Evolutionary conservation across 805 yeast genomes (phyloP), one percentile per base, ranked within the genome.

Genomic region (Torulaspora quercuum): DNA sequence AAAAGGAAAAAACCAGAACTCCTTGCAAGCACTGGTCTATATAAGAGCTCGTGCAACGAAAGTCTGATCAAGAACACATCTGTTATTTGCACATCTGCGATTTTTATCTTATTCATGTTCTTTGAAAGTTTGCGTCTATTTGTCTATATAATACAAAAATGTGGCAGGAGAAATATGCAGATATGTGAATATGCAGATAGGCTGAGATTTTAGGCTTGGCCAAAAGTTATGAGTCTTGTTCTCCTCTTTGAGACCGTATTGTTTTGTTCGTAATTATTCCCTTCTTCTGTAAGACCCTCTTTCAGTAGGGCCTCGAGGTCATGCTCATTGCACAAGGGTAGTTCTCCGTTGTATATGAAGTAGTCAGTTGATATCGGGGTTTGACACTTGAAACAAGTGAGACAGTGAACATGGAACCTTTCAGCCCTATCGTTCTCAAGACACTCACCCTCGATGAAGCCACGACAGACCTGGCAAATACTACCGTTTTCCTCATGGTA

Each of bases 401-500:
- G 69, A 59, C 97, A 90, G 14, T 68, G 59, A 5, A 72, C 63
- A 56, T 90, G 97, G 69, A 85, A 89, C 39, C 87, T 73, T 48
- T 81, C 82, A 27, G 67, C 62, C 21, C 75, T 59, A 51, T 81
- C 88, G 50, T 79, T 82, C 52, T 86, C 95, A 26, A 90, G 70
- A 59, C 97, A 90, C 56, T 77, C 78, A 4, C 97, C 97, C 57
- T 90, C 96, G 31, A 92, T 85, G 19, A 94, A 95, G 4, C 51
- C 49, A 8, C 72, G 68, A 60, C 98, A 90, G 10, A 69, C 62
- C 30, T 68, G 67, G 61, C 98, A 90, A 2, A 82, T 57, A 0
- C 95, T 81, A 32, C 79, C 75, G 57, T 90, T 92, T 36, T 75
- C 68, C 37, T 67, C 65, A 60, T 92, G 97, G 42, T 72, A 77